Base-by-base conservation (phyloP, 2,329 filamentous ascomycete genomes). In the Simplicillium aogashimaense region DNA sequence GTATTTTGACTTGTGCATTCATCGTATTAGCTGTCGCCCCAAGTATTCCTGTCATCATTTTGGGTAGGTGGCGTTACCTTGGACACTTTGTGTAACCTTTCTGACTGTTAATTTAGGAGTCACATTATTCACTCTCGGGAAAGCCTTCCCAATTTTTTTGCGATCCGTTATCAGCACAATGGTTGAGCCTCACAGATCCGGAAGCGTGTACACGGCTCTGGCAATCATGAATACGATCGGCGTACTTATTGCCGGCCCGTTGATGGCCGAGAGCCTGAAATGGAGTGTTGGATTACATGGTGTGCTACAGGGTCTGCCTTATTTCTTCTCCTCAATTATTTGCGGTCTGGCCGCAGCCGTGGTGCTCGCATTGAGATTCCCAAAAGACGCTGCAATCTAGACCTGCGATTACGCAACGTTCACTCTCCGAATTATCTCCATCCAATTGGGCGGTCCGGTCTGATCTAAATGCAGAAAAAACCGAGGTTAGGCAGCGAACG, bases 111-210 rank as follows among this genome's bases (percentile, higher is more conserved):
- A 7, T 14, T 12, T 12, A 42, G 40, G 36, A 9, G n/a, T 38
- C 17, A 15, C 14, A 1, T n/a, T 38, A 3, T 42, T 37, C 36
- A 42, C 36, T 25, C 36, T 42, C n/a, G 40, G 36, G 1, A 32
- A 36, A 3, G 40, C 36, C 15, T 42, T 42, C 35, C 30, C 29
- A 31, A 42, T 18, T 13, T 38, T 38, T 32, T 31, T 38, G 32
- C 32, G 32, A 14, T 42, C 40, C 12, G 35, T 42, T 36, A 36
- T 42, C 13, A 42, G 30, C 11, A 32, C 15, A 4, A 13, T 32
- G 12, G 30, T 32, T 32, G 30, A 32, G 5, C 30, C 30, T 13
- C 30, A 32, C 30, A 32, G 30, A 12, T 32, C 15, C 13, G 30
- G 30, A 13, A 32, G 30, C 30, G 15, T 32, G 15, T 32, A 32